phyloP scores from a whole-genome alignment of 2,329 filamentous ascomycete genomes.

The Westerdykella sp. region DNA sequence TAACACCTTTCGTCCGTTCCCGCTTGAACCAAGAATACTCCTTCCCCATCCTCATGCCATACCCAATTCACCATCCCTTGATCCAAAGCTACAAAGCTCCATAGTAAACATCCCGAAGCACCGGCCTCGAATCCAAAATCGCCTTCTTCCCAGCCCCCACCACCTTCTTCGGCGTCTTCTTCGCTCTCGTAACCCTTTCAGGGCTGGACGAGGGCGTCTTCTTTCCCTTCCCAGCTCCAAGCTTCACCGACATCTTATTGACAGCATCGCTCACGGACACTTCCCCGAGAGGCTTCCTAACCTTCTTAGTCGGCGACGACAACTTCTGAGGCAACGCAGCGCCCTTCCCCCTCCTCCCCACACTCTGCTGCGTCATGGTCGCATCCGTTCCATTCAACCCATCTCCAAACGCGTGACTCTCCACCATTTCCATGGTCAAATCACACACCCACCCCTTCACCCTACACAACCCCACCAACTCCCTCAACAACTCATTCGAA shows the following conservation, averaged over 20 bases:
- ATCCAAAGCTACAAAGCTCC: constrained; percentile 29
- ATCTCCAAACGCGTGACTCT: constrained; percentile 63
- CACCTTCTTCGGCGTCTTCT: constrained; percentile 52
- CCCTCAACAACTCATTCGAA: constrained; percentile 64
- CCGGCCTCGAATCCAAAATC: constrained; percentile 59
- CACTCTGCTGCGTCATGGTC: constrained; percentile 5
- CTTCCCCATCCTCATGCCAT: no score
- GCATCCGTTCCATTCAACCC: constrained; percentile 34
- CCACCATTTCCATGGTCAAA: constrained; percentile 57
- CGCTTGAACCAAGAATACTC: no score
- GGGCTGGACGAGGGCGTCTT: constrained; percentile 18
- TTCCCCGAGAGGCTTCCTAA: constrained; percentile 23
- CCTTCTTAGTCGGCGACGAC: constrained; percentile 25
- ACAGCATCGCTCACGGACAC: constrained; percentile 6
- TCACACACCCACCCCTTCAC: constrained; percentile 73
- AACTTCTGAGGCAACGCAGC: neutral
- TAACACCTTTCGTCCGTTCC: no score
- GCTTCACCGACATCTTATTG: constrained; percentile 14
- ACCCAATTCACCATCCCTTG: neutral
- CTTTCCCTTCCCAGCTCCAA: constrained; percentile 11
- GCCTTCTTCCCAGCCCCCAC: constrained; percentile 51
- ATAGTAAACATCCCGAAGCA: constrained; percentile 73
- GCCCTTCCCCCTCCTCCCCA: constrained; percentile 4
- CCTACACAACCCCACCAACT: constrained; percentile 73
- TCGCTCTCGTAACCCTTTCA: constrained; percentile 28